Percentiles rank a stretch among this genome's conserved stretches.
Evolutionary conservation across 2,329 filamentous ascomycete genomes (phyloP).

Genomic region (Lachnellula cervina): DNA sequence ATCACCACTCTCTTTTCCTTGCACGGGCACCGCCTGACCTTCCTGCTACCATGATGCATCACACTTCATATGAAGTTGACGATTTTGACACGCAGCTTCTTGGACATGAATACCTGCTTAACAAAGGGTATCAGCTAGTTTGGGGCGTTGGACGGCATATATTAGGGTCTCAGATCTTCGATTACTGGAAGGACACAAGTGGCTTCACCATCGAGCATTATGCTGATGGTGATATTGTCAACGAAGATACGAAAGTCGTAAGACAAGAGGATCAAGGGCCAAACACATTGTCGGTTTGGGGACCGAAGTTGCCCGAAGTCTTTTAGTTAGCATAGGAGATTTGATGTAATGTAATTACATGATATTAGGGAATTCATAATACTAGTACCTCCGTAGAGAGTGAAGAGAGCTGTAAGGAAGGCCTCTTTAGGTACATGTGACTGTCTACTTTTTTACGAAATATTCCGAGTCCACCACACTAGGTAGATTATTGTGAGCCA

Average conservation of each 20-base stretch:
- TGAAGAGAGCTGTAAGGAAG: too few species aligned
- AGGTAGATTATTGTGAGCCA: too few species aligned
- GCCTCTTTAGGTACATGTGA: too few species aligned
- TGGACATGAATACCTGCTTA: conserved; percentile 46
- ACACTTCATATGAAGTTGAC: conserved; percentile 46
- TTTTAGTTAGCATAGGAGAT: too few species aligned
- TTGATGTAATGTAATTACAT: too few species aligned
- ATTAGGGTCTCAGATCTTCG: conserved; percentile 47
- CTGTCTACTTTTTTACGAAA: too few species aligned
- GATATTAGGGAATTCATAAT: too few species aligned
- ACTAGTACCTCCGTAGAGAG: too few species aligned
- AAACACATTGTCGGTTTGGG: conserved; percentile 33
- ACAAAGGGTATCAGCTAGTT: conserved; percentile 40
- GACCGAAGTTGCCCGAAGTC: conserved; percentile 30
- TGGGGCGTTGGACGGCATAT: conserved; percentile 50
- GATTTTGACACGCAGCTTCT: conserved; percentile 48
- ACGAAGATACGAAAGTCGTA: conserved; percentile 40
- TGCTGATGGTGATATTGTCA: conserved; percentile 48
- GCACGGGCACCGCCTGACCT: conserved; percentile 18
- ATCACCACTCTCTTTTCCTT: conserved; percentile 52
- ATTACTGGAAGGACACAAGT: conserved; percentile 41
- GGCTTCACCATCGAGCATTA: conserved; percentile 38
- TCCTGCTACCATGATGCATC: conserved; percentile 36
- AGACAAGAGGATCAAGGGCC: conserved; percentile 29
- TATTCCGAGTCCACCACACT: too few species aligned